Percentiles rank a stretch among this genome's conserved stretches.
phyloP scores from a whole-genome alignment of 176 grass and related monocot genomes.

The Ampelocalamus luodianensis region DNA sequence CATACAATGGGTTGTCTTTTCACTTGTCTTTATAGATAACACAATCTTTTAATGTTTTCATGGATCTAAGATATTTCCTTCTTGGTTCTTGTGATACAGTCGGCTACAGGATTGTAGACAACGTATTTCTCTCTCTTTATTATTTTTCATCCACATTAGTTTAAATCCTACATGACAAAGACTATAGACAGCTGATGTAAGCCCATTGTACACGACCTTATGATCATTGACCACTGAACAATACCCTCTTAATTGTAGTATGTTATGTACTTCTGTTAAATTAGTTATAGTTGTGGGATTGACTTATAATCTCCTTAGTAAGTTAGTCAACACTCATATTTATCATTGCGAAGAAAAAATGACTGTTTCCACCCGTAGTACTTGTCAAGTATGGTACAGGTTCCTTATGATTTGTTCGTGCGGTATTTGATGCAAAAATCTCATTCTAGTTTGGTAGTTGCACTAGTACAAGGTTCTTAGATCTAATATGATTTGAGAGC shows the following conservation, averaged over 20 bases:
- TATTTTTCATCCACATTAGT: too few relatives aligned
- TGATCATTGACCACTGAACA: not conserved
- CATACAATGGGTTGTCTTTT: too few relatives aligned
- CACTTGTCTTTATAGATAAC: too few relatives aligned
- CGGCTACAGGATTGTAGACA: too few relatives aligned
- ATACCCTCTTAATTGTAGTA: not conserved
- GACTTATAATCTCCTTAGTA: not conserved
- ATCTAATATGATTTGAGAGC: not conserved
- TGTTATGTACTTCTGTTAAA: not conserved
- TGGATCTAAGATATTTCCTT: too few relatives aligned
- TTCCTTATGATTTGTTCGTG: slow-evolving; percentile 15
- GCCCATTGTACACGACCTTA: too few relatives aligned
- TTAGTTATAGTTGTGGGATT: not conserved
- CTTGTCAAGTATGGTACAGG: not conserved
- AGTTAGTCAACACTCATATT: not conserved
- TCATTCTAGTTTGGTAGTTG: not conserved
- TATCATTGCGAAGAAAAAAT: not conserved
- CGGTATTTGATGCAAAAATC: not conserved
- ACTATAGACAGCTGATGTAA: too few relatives aligned
- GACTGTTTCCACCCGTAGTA: not conserved
- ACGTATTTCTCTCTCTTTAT: too few relatives aligned
- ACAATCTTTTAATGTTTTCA: too few relatives aligned
- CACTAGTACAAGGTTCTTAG: not conserved
- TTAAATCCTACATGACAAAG: too few relatives aligned
- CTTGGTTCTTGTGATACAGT: too few relatives aligned